These are phyloP conservation scores for Hypsizygus ulmarius DNA, from an alignment of 1,284 basidiomycete species.

Conservation along the genomic window DNA sequence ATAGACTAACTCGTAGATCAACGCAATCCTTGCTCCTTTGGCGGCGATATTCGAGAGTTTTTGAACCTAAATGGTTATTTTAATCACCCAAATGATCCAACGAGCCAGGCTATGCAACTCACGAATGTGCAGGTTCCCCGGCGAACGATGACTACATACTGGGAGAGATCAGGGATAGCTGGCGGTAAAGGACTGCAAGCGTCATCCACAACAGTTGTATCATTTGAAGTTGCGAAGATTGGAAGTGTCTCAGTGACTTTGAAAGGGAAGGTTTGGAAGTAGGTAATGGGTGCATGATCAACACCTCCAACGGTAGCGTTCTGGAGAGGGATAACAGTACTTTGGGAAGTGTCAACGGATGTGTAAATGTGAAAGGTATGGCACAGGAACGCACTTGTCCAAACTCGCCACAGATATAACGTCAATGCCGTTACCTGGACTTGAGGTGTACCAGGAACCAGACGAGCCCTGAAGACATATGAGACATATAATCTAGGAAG, in stretches of 20 bases:
- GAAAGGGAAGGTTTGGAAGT: constrained; percentile 39
- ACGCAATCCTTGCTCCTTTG: constrained; percentile 44
- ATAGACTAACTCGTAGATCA: constrained; percentile 54
- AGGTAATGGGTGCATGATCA: constrained; percentile 39
- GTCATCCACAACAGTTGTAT: constrained; percentile 44
- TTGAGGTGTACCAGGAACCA: constrained; percentile 48
- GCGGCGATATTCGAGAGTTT: constrained; percentile 49
- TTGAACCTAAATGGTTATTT: constrained; percentile 27
- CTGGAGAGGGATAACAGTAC: constrained; percentile 39
- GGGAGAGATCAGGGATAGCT: constrained; percentile 49
- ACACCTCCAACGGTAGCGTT: constrained; percentile 39
- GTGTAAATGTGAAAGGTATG: neutral
- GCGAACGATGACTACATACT: constrained; percentile 46
- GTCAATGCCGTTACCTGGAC: constrained; percentile 48
- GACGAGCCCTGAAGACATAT: constrained; percentile 31
- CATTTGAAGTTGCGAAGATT: constrained; percentile 43
- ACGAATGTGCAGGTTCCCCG: constrained; percentile 53
- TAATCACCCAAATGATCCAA: neutral
- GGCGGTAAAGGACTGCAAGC: constrained; percentile 29
- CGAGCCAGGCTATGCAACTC: constrained; percentile 7
- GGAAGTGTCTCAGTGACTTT: constrained; percentile 34
- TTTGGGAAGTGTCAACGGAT: constrained; percentile 9
- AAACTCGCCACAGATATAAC: constrained; percentile 43
- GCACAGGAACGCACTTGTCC: constrained; percentile 6
- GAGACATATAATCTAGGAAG: neutral